These are phyloP conservation scores for Zasmidium cellare DNA, from an alignment of 2,329 filamentous ascomycete species.

Conservation along the genomic window DNA sequence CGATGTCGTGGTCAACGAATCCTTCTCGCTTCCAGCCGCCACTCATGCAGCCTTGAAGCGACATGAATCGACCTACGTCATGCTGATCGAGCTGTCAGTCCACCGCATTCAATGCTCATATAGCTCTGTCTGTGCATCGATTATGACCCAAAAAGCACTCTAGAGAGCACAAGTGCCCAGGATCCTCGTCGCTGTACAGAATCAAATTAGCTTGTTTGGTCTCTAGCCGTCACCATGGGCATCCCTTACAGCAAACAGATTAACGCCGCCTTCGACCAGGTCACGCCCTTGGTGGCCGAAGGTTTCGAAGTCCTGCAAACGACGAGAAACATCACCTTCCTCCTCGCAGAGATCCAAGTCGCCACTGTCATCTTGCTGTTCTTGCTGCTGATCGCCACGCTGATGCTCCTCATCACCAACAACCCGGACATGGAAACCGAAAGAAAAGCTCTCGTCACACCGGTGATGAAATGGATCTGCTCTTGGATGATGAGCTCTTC, in stretches of 20 bases:
- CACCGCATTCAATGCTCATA: no score
- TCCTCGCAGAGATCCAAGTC: constrained; percentile 50
- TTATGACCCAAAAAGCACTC: no score
- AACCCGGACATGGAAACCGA: constrained; percentile 52
- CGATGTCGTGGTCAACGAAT: not conserved
- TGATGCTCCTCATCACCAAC: constrained; percentile 46
- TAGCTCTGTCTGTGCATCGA: no score
- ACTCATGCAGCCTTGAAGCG: not conserved
- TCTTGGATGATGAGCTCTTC: constrained; percentile 24
- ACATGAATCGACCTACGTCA: not conserved
- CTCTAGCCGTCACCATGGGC: constrained; percentile 48
- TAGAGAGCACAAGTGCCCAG: no score
- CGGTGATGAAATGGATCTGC: constrained; percentile 35
- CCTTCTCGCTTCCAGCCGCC: not conserved
- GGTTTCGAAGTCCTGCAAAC: constrained; percentile 52
- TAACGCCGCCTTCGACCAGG: constrained; percentile 53
- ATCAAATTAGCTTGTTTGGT: no score
- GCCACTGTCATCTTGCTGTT: constrained; percentile 45
- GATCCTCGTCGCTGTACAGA: no score
- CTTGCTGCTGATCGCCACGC: constrained; percentile 39
- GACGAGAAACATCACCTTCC: constrained; percentile 51
- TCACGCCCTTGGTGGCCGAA: constrained; percentile 52
- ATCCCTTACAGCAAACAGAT: constrained; percentile 56
- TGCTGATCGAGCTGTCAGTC: not conserved
- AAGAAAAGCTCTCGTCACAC: constrained; percentile 44